Conservation (phyloP, 306 rosid species). For the Cyamopsis tetragonoloba region DNA sequence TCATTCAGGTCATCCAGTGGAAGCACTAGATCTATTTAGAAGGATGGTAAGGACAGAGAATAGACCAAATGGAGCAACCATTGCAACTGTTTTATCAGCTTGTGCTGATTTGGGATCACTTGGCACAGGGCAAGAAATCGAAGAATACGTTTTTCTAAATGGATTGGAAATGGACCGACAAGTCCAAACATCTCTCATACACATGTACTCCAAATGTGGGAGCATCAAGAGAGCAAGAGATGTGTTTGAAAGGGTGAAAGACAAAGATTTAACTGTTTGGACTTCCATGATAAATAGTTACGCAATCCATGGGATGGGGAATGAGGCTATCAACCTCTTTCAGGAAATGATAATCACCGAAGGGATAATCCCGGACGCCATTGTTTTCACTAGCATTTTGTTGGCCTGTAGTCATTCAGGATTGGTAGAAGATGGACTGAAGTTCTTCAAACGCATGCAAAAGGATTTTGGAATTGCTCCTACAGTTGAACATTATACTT, state of each 20-base stretch:
- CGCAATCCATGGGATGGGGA: constrained; percentile 64
- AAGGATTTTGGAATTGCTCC: constrained; percentile 52
- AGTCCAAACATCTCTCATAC: constrained; percentile 61
- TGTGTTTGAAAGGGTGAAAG: constrained; percentile 40
- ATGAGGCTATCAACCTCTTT: constrained; percentile 50
- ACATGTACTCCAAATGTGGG: constrained; percentile 75
- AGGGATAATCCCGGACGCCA: constrained; percentile 48
- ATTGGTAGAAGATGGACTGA: constrained; percentile 59
- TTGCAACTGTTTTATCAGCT: constrained; percentile 37
- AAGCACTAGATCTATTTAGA: constrained; percentile 40
- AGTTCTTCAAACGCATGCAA: constrained; percentile 56
- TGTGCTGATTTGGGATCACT: constrained; percentile 50
- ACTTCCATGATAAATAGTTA: constrained; percentile 59
- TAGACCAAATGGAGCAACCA: constrained; percentile 34
- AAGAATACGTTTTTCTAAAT: constrained; percentile 46
- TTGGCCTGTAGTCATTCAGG: constrained; percentile 70
- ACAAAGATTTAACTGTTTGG: constrained; percentile 62
- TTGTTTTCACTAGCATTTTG: constrained; percentile 55
- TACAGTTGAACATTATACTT: constrained; percentile 50
- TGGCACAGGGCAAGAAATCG: constrained; percentile 51
- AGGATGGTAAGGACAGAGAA: constrained; percentile 25
- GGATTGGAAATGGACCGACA: constrained; percentile 46
- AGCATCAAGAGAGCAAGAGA: constrained; percentile 41
- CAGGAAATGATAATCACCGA: constrained; percentile 42
- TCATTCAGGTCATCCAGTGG: constrained; percentile 30